A percentile compares a stretch with the other conserved stretches of the same genome.
Evolutionary conservation across 352 stramenopile genomes (phyloP).

Genomic region (Phytopythium vexans): DNA sequence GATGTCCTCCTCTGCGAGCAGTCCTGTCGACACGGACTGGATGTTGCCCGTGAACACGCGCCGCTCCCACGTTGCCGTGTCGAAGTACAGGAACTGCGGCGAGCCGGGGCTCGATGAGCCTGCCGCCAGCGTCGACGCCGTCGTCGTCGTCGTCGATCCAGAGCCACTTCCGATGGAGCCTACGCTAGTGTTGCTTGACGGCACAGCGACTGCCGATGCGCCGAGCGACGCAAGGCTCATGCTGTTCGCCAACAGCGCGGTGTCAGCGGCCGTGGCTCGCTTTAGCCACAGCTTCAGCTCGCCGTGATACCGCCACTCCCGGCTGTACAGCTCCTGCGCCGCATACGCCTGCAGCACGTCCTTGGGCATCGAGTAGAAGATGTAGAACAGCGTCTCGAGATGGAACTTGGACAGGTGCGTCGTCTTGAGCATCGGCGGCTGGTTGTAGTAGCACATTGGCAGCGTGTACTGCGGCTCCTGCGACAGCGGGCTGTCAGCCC

Average conservation of each 20-base stretch:
- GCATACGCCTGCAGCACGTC: constrained; percentile 94
- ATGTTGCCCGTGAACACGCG: constrained; percentile 92
- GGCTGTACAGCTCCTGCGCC: constrained; percentile 87
- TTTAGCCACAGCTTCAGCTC: constrained; percentile 98
- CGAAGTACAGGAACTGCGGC: constrained; percentile 94
- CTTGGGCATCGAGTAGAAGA: constrained; percentile 99
- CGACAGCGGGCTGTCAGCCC: constrained; percentile 63
- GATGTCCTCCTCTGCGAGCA: constrained; percentile 93
- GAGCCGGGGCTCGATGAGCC: constrained; percentile 13
- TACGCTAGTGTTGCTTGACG: constrained; percentile 38
- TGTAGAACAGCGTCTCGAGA: constrained; percentile 98
- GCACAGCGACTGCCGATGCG: constrained; percentile 12
- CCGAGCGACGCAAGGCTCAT: constrained; percentile 5
- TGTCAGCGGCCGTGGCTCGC: constrained; percentile 57
- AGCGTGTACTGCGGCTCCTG: constrained; percentile 84
- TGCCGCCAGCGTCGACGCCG: constrained; percentile 5
- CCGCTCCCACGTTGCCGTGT: constrained; percentile 94
- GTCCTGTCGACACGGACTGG: constrained; percentile 76
- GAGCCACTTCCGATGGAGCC: constrained; percentile 67
- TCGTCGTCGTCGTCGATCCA: constrained; percentile 4
- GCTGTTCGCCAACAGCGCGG: constrained; percentile 42
- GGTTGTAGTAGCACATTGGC: constrained; percentile 88
- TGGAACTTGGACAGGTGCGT: constrained; percentile 98
- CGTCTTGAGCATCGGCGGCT: constrained; percentile 96
- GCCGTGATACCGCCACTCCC: constrained; percentile 97